phyloP scores from a whole-genome alignment of 140 eudicot species.

The Flaveria floridana region DNA sequence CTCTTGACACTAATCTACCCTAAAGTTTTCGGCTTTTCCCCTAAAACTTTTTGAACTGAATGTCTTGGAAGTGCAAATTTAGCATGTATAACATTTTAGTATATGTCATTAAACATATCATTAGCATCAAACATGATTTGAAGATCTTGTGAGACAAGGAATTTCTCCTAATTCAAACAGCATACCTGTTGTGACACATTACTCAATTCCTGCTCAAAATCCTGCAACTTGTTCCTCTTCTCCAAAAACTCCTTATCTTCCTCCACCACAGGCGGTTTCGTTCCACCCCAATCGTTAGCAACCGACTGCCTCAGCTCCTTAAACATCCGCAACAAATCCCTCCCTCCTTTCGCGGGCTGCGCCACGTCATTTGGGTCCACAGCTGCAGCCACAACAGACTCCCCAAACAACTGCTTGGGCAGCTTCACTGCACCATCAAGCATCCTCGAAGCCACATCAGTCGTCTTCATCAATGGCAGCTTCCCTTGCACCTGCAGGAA shows the following conservation, averaged over 20 bases:
- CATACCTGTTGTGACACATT: constrained; percentile 81
- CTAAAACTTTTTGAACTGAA: background rate
- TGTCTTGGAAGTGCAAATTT: background rate
- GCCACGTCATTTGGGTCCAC: constrained; percentile 54
- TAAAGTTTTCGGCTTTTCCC: constrained; percentile 1
- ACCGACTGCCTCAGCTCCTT: constrained; percentile 95
- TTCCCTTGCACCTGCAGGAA: constrained; percentile 71
- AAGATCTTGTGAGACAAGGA: background rate
- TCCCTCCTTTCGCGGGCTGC: constrained; percentile 83
- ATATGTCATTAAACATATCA: background rate
- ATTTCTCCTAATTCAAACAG: background rate
- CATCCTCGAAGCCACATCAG: constrained; percentile 82
- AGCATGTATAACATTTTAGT: background rate
- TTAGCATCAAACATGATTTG: background rate
- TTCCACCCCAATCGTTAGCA: constrained; percentile 76
- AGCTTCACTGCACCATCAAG: constrained; percentile 76
- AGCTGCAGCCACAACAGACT: constrained; percentile 40
- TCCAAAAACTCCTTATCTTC: constrained; percentile 92
- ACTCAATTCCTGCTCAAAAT: constrained; percentile 71
- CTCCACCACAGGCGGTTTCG: constrained; percentile 71
- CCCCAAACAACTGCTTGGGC: constrained; percentile 79
- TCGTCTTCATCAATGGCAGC: constrained; percentile 54
- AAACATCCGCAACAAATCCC: constrained; percentile 81
- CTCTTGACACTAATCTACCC: background rate
- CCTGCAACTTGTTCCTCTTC: constrained; percentile 66